Evolutionary conservation across 441 rosid species (phyloP).

Genomic region (Metrosideros polymorpha): DNA sequence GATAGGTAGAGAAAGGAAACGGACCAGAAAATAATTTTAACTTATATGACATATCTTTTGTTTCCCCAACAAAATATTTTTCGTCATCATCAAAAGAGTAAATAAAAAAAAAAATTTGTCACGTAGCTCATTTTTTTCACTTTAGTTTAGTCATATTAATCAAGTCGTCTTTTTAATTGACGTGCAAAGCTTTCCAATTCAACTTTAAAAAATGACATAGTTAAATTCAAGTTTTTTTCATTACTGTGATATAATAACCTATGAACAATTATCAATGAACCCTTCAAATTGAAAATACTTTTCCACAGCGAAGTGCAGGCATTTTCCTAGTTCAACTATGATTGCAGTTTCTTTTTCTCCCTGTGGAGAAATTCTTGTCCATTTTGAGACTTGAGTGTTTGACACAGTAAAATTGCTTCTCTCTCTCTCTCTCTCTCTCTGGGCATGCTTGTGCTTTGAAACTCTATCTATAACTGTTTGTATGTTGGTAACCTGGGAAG

Average conservation of each 20-base stretch:
- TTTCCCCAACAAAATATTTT: no score
- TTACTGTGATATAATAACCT: not conserved
- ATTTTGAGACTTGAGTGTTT: not conserved
- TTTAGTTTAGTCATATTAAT: not conserved
- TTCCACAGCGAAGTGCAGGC: not conserved
- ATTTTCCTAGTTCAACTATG: not conserved
- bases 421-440: no score
- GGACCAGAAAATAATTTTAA: no score
- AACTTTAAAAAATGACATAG: not conserved
- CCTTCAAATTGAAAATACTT: rapidly evolving
- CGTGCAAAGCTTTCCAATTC: not conserved
- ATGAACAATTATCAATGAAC: not conserved
- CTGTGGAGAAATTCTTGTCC: not conserved
- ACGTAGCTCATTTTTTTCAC: not conserved
- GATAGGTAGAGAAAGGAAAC: no score
- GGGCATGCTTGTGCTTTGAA: no score
- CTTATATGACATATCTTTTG: no score
- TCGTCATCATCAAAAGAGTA: no score
- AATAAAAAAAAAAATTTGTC: no score
- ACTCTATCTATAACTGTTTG: no score
- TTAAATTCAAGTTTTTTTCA: not conserved
- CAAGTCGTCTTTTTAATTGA: not conserved
- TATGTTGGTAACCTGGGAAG: no score
- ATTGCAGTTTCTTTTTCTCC: not conserved
- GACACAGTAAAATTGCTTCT: not conserved